Evolutionary conservation across 805 yeast species (phyloP), one percentile per base, ranked within the genome.

Genomic region (Candida manassasensis): DNA sequence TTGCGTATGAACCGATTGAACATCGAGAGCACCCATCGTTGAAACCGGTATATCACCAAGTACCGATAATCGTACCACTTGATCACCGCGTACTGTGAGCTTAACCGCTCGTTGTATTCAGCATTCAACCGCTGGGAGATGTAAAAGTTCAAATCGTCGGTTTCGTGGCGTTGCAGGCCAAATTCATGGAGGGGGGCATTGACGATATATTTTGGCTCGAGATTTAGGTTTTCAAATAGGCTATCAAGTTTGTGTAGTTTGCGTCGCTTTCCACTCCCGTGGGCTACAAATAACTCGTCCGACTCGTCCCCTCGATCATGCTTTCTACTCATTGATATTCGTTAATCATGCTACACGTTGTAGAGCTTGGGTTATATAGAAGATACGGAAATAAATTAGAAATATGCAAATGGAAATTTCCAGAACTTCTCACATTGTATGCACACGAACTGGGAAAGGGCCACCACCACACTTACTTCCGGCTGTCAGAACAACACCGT

Each of bases 11-110:
- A 67, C 16, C 48, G 32, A 42, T 63, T 64, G 45, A 66, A 65
- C 35, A 67, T 44, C 25, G 63, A 43, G 10, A 57, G 32, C 8
- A 54, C 47, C 72, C 72, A 67, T 29, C 34, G 25, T 38, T 64
- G 65, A 40, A 62, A 63, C 25, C 48, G 52, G 19, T 43, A 46
- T 3, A 48, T 39, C 11, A 66, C 35, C 14, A 66, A 15, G 8
- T 48, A 37, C n/a, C 43, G 34, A n/a, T 50, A 52, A 37, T 48
- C 52, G 36, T 50, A 52, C 50, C 59, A 55, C 17, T 31, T 43
- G 14, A 61, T 44, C 12, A 65, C 28, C 4, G 37, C 14, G 18
- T 19, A 27, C 17, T 27, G 12, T 10, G 37, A 13, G 19, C 21
- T 4, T 14, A 34, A 21, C 12, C 14, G n/a, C 3, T 33, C 26